Evolutionary conservation across 495 filamentous ascomycete species (phyloP).

Genomic region (Wilcoxina mikolae): DNA sequence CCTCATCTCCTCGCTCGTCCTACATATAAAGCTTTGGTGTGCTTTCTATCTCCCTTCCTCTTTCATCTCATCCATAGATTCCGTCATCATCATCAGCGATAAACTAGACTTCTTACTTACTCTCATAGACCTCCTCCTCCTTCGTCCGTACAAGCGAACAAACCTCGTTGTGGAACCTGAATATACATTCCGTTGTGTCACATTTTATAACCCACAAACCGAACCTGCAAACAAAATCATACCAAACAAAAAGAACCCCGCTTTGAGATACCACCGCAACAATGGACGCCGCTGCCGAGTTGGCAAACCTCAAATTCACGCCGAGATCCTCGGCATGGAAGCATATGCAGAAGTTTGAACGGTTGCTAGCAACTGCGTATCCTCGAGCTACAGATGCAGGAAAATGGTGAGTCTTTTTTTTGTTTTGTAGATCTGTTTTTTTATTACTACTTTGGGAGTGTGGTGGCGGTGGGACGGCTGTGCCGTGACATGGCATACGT

Average conservation of each 20-base stretch:
- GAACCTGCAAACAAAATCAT: neutral
- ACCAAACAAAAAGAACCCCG: neutral
- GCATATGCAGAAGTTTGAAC: slow-evolving; percentile 27
- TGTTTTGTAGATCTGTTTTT: neutral
- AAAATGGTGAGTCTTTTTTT: slow-evolving; percentile 23
- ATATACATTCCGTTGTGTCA: no score
- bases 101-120: neutral
- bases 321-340: slow-evolving; percentile 23
- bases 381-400: slow-evolving; percentile 27
- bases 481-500: neutral
- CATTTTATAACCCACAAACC: neutral
- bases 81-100: neutral
- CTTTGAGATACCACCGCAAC: neutral
- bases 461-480: neutral
- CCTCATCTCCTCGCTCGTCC: neutral
- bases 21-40: neutral
- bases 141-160: neutral
- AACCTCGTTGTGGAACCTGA: no score
- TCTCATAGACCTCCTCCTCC: slow-evolving; percentile 1
- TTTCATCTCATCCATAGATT: slow-evolving; percentile 3
- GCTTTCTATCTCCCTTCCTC: neutral
- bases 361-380: slow-evolving; percentile 16
- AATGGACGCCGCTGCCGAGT: slow-evolving; percentile 23
- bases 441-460: neutral
- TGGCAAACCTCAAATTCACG: slow-evolving; percentile 25